Percentiles rank a stretch among this genome's conserved stretches.
phyloP scores from a whole-genome alignment of 1,284 basidiomycete species.

The Leccinum pachyderme region DNA sequence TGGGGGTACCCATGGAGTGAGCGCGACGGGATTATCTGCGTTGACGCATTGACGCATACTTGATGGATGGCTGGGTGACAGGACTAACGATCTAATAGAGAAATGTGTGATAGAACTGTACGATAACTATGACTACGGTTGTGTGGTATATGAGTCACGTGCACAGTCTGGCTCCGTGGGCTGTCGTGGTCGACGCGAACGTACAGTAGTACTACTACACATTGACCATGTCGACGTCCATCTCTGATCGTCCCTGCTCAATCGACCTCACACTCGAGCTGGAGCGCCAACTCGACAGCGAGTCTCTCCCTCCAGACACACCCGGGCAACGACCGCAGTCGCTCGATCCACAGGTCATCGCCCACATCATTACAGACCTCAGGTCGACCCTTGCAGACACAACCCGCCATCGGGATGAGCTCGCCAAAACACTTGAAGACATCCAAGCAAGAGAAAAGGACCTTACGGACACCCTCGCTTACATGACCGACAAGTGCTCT shows the following conservation, averaged over 20 bases:
- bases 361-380: conserved; percentile 70
- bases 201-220: no score
- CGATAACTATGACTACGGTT: conserved; percentile 6
- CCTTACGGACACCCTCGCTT: conserved; percentile 56
- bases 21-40: conserved; percentile 83
- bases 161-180: background rate
- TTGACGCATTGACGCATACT: conserved; percentile 78
- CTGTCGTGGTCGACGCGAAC: background rate
- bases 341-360: conserved; percentile 70
- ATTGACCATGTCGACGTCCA: conserved; percentile 13
- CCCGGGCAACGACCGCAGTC: conserved; percentile 47
- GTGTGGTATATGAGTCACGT: conserved; percentile 18
- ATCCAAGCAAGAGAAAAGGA: conserved; percentile 54
- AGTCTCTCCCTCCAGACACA: conserved; percentile 51
- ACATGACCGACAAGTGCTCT: conserved; percentile 63
- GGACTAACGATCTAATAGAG: conserved; percentile 16
- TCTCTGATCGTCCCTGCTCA: conserved; percentile 46
- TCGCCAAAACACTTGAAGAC: conserved; percentile 50
- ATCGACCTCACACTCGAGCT: conserved; percentile 77
- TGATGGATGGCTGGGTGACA: conserved; percentile 19
- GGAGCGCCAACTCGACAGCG: conserved; percentile 69
- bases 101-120: conserved; percentile 17
- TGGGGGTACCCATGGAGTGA: conserved; percentile 98
- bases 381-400: conserved; percentile 58
- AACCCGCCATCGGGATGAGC: conserved; percentile 64